phyloP scores from a whole-genome alignment of 176 grass and related monocot species.

The Avena sativa region DNA sequence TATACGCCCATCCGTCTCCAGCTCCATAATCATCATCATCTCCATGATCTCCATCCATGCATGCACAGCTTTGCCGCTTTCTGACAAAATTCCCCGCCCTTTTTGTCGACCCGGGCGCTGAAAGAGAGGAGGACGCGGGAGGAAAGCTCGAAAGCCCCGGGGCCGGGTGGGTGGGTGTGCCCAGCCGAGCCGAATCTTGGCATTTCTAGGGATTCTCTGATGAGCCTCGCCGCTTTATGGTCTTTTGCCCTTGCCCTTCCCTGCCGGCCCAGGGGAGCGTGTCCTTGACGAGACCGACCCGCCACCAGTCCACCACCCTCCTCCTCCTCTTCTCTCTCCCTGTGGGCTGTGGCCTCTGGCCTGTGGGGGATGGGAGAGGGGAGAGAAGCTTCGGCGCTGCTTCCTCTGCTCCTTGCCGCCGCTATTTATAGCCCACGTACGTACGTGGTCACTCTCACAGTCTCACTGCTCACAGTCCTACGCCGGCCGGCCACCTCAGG shows the following conservation, averaged over 20 bases:
- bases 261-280: slow-evolving; percentile 49
- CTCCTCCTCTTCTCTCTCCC: neutral
- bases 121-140: slow-evolving; percentile 47
- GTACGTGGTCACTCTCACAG: slow-evolving; percentile 17
- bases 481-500: slow-evolving; percentile 7
- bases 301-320: slow-evolving; percentile 1
- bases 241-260: slow-evolving; percentile 37
- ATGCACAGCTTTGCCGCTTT: slow-evolving; percentile 57
- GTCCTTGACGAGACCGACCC: slow-evolving; percentile 62
- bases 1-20: slow-evolving; percentile 36
- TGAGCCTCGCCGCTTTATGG: slow-evolving; percentile 37
- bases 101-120: slow-evolving; percentile 54
- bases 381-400: slow-evolving; percentile 74
- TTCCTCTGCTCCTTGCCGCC: slow-evolving; percentile 58
- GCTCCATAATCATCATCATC: neutral
- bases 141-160: slow-evolving; percentile 22
- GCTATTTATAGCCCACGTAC: slow-evolving; percentile 55
- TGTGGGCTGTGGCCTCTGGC: neutral
- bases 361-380: neutral
- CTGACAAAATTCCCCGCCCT: slow-evolving; percentile 69
- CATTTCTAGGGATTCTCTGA: slow-evolving; percentile 72
- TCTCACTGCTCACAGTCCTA: slow-evolving; percentile 23
- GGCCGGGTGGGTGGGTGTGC: slow-evolving; percentile 28
- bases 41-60: slow-evolving; percentile 31
- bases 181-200: slow-evolving; percentile 70